These are phyloP conservation scores for Porogramme epimiltina DNA, from an alignment of 1,284 basidiomycete species.

Conservation along the genomic window DNA sequence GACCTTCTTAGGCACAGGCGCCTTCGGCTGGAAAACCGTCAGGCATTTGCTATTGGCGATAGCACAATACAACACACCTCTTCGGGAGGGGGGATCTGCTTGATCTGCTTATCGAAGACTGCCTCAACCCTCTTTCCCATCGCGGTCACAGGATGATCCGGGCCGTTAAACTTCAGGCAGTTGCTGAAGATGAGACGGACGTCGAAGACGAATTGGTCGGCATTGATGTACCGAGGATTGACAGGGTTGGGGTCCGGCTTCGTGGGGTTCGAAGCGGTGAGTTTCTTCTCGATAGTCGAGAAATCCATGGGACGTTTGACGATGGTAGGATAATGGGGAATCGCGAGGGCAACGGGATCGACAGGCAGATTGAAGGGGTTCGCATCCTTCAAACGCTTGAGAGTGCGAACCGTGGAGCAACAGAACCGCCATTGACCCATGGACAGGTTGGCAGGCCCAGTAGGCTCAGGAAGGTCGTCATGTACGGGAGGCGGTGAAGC, in stretches of 20 bases:
- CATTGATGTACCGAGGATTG: conserved; percentile 74
- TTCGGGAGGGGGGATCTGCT: conserved; percentile 75
- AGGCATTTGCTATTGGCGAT: neutral
- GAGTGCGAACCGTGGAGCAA: conserved; percentile 73
- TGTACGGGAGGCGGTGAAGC: conserved; percentile 26
- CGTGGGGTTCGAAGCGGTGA: conserved; percentile 74
- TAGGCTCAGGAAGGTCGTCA: conserved; percentile 13
- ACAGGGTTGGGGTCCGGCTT: conserved; percentile 70
- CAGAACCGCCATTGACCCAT: conserved; percentile 82
- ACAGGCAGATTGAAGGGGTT: conserved; percentile 86
- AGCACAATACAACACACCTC: conserved; percentile 54
- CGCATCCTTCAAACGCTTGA: conserved; percentile 90
- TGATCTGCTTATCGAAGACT: conserved; percentile 87
- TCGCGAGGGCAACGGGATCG: conserved; percentile 85
- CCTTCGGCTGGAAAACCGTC: conserved; percentile 42
- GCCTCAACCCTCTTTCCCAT: conserved; percentile 85
- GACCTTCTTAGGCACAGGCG: conserved; percentile 52
- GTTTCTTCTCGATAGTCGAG: conserved; percentile 90
- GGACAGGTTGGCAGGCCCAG: conserved; percentile 48
- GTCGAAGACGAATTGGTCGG: conserved; percentile 82
- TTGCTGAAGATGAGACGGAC: conserved; percentile 89
- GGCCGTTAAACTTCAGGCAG: conserved; percentile 91
- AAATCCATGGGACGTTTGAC: conserved; percentile 96
- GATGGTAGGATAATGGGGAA: conserved; percentile 90
- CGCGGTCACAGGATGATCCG: conserved; percentile 78